These are phyloP conservation scores for Torulaspora franciscae DNA, from an alignment of 805 yeast species.

Conservation along the genomic window DNA sequence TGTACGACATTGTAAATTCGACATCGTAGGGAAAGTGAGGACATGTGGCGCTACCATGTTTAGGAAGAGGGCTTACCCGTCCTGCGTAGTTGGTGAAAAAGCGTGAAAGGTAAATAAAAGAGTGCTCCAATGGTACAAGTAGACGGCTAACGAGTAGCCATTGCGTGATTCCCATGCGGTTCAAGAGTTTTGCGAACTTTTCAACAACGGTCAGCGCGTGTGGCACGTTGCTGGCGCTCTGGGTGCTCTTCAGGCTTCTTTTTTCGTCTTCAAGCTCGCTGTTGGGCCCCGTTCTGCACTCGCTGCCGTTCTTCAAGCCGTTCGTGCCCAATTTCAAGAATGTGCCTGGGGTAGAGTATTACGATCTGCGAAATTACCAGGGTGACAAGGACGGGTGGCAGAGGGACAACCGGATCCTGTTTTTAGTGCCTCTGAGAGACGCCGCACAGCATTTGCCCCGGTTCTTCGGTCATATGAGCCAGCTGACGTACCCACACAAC, in stretches of 20 bases:
- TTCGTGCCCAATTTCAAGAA: conserved; percentile 38
- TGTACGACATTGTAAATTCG: no score
- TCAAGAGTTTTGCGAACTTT: conserved; percentile 6
- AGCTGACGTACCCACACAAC: conserved; percentile 82
- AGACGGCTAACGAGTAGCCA: not conserved
- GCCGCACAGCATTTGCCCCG: conserved; percentile 86
- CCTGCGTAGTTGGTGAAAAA: not conserved
- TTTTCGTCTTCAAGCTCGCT: conserved; percentile 3
- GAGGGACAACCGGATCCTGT: conserved; percentile 67
- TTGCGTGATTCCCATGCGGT: conserved; percentile 4
- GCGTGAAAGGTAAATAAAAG: conserved; percentile 2
- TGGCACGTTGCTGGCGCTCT: conserved; percentile 15
- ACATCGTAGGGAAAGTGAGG: not conserved
- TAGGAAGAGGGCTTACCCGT: not conserved
- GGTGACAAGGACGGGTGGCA: conserved; percentile 79
- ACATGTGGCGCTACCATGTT: not conserved
- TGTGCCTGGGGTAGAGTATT: conserved; percentile 51
- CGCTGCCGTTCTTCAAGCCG: conserved; percentile 18
- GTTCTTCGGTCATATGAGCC: conserved; percentile 77
- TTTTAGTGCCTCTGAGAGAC: conserved; percentile 87
- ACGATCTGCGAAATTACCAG: conserved; percentile 61
- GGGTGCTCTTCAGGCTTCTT: conserved; percentile 13
- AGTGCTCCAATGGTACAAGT: not conserved
- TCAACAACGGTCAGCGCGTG: conserved; percentile 14
- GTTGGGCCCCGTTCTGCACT: not conserved